These are phyloP conservation scores for Osmanthus fragrans DNA, from an alignment of 257 asterid genomes.

Conservation along the genomic window DNA sequence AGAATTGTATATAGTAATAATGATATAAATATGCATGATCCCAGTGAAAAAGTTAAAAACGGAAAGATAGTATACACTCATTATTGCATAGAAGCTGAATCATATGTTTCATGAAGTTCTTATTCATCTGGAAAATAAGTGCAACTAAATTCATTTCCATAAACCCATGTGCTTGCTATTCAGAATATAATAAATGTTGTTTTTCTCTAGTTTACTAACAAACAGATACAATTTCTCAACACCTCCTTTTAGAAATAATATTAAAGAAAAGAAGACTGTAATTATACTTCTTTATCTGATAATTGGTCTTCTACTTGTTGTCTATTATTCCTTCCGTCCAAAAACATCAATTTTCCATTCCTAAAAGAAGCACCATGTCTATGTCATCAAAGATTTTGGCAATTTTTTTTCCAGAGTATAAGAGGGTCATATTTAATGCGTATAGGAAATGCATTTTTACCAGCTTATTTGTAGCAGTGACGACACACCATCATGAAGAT, in stretches of 20 bases:
- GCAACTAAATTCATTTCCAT: background rate
- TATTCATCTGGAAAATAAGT: too few species aligned
- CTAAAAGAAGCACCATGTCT: background rate
- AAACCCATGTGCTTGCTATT: background rate
- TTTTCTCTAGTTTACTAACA: background rate
- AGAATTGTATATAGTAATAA: background rate
- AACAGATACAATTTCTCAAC: background rate
- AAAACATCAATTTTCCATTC: background rate
- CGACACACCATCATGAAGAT: background rate
- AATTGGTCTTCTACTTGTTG: background rate
- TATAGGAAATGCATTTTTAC: background rate
- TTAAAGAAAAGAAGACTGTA: background rate
- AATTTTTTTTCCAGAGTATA: background rate
- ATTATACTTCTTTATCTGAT: too few species aligned
- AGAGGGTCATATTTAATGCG: background rate
- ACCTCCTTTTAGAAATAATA: background rate
- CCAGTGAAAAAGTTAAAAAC: background rate
- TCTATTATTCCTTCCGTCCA: background rate
- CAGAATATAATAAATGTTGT: background rate
- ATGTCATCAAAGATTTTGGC: background rate
- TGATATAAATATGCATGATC: background rate
- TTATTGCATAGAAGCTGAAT: too few species aligned
- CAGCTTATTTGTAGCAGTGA: background rate
- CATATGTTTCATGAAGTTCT: too few species aligned
- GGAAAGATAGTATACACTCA: background rate